Base-by-base conservation (phyloP, 768 basidiomycete species). In the Boletus rex-veris region DNA sequence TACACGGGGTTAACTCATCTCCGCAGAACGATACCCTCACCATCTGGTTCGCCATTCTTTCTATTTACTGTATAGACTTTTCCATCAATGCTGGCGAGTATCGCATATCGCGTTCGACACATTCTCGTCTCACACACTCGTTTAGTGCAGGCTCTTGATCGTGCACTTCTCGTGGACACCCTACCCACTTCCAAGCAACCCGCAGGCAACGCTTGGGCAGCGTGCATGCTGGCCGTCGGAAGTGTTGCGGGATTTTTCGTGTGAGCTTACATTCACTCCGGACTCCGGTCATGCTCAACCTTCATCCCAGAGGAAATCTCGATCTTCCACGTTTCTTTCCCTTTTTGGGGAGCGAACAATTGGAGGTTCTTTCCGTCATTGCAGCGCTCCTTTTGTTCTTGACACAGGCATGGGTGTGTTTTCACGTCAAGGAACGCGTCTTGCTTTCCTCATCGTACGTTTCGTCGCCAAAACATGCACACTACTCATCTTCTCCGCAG, bases 121-220 rank as follows among this genome's bases (percentile, higher is more conserved):
- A 18, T 30, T 14, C 12, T 24, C 18, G 16, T 48, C 54, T 63
- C 18, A 49, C 33, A 19, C 46, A 30, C 30, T 48, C 10, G 43
- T 50, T 60, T 37, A 87, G 92, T 95, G 3, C 88, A 89, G 75
- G 91, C 93, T 1, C 83, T 92, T 18, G 92, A 97, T 67, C 88
- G 95, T 45, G 91, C 94, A 0, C 79, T 97, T 10, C 75, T 98
- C 8, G 91, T 98, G 1, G 95, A 98, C 65, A 88, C 81, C 0
- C 70, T 96, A 5, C 86, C 92, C 0, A 74, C 88, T 0, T 66
- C 79, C 1, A 75, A 82, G 24, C 95, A 98, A 68, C 84, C 93
- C 7, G 75, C 80, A 9, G 94, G 90, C 1, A 97, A 95, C 65
- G 95, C 95, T 0, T 98, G 95, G 95, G 95, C 92, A 1, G 92